A percentile compares a stretch with the other conserved stretches of the same genome.
Evolutionary conservation across 2,329 filamentous ascomycete species (phyloP).

Genomic region (Hypomyces perniciosus): DNA sequence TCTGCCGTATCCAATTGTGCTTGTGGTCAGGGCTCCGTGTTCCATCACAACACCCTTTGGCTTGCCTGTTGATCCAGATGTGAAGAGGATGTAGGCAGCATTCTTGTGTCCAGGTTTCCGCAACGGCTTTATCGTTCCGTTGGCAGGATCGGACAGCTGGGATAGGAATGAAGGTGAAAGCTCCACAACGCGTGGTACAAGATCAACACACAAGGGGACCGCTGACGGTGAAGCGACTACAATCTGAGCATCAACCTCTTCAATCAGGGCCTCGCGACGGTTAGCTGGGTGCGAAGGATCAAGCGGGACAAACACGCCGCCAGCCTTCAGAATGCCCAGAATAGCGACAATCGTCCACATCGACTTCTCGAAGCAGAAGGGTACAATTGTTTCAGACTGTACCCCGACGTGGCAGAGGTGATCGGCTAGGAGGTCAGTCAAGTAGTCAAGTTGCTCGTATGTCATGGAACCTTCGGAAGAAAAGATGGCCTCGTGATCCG

Average conservation of each 20-base stretch:
- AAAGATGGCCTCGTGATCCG: not conserved
- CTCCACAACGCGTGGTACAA: not conserved
- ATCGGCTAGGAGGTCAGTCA: not conserved
- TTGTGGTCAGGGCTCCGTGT: slow-evolving; percentile 4
- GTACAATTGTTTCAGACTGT: not conserved
- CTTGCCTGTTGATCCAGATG: slow-evolving; percentile 15
- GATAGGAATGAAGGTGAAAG: not conserved
- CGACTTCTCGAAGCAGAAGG: slow-evolving; percentile 1
- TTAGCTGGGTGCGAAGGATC: not conserved
- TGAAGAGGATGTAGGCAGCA: slow-evolving; percentile 15
- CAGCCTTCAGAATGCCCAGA: slow-evolving; percentile 2
- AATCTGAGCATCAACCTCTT: not conserved
- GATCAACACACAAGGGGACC: not conserved
- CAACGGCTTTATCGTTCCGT: too few species aligned
- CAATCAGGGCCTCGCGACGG: not conserved
- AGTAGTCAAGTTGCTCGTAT: not conserved
- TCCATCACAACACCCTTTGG: slow-evolving; percentile 17
- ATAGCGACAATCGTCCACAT: not conserved
- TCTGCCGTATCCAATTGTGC: not conserved
- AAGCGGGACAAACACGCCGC: not conserved
- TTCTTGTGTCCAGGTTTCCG: not conserved
- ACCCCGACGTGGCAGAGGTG: not conserved
- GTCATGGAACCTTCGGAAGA: slow-evolving; percentile 1
- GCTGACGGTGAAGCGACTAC: not conserved
- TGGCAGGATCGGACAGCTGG: too few species aligned